phyloP scores from a whole-genome alignment of 2,329 filamentous ascomycete genomes.

The Thermothelomyces thermophilus region DNA sequence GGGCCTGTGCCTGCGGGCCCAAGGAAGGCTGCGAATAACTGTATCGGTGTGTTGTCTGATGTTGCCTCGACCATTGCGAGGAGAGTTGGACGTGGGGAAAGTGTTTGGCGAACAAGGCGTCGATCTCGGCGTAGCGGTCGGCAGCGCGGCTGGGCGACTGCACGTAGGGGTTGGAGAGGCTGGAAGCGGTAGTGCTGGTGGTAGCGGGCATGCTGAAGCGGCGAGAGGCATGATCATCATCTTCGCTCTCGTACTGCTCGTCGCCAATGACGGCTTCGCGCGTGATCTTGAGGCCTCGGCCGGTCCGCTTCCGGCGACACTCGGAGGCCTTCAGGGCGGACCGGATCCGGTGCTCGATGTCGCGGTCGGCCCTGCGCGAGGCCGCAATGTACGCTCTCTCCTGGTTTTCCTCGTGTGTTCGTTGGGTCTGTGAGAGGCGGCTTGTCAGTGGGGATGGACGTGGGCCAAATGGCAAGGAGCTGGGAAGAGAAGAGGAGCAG shows the following conservation, averaged over 20 bases:
- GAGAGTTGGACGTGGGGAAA: conserved; percentile 37
- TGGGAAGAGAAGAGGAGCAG: too few species aligned
- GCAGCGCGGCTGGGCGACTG: conserved; percentile 43
- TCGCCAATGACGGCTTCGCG: conserved; percentile 83
- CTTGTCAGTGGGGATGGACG: conserved; percentile 1
- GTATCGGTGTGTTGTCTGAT: not conserved
- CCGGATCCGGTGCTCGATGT: conserved; percentile 78
- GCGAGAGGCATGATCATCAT: conserved; percentile 63
- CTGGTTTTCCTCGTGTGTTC: conserved; percentile 62
- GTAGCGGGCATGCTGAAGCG: conserved; percentile 56
- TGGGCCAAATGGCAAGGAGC: too few species aligned
- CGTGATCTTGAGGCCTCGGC: conserved; percentile 72
- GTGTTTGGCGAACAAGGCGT: conserved; percentile 40
- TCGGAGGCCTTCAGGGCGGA: conserved; percentile 84
- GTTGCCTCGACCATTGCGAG: not conserved
- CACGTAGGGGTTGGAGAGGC: too few species aligned
- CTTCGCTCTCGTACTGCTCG: conserved; percentile 95
- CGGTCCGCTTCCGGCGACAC: conserved; percentile 82
- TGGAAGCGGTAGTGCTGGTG: too few species aligned
- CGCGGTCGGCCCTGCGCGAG: conserved; percentile 78
- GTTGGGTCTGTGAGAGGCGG: conserved; percentile 55
- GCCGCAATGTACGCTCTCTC: conserved; percentile 89
- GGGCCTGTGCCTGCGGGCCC: not conserved
- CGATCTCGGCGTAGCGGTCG: conserved; percentile 39
- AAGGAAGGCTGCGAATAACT: not conserved